Conservation (phyloP, 352 stramenopile species). For the Pythium apleroticum region DNA sequence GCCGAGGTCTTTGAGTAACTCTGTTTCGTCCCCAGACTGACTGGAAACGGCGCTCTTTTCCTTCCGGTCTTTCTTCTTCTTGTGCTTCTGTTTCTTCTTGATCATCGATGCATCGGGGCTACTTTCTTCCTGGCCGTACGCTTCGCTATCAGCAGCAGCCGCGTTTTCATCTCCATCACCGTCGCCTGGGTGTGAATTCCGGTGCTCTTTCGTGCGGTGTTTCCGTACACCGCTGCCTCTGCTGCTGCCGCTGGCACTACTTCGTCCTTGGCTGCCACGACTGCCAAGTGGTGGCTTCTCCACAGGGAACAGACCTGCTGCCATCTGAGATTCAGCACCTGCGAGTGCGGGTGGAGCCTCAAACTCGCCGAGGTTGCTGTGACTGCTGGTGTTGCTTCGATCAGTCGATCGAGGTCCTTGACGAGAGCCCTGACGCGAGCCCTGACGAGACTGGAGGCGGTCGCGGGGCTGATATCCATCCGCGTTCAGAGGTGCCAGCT, state of each 20-base stretch:
- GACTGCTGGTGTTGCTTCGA: slow-evolving; percentile 28
- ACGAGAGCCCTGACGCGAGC: slow-evolving; percentile 62
- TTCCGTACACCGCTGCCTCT: slow-evolving; percentile 10
- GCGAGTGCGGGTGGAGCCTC: slow-evolving; percentile 29
- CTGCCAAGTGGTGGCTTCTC: slow-evolving; percentile 31
- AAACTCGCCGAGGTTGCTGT: slow-evolving; percentile 44
- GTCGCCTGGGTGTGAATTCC: not conserved
- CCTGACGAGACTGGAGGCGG: slow-evolving; percentile 74
- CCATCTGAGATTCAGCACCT: not conserved
- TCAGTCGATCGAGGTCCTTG: slow-evolving; percentile 44
- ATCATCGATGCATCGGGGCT: slow-evolving; percentile 23
- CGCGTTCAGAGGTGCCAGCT: slow-evolving; percentile 38
- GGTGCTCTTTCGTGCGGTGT: slow-evolving; percentile 8
- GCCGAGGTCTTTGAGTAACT: slow-evolving; percentile 25
- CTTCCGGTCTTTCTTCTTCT: slow-evolving; percentile 59
- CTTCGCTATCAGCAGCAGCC: not conserved
- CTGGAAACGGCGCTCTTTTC: slow-evolving; percentile 41
- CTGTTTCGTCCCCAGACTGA: slow-evolving; percentile 20
- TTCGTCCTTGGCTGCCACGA: slow-evolving; percentile 9
- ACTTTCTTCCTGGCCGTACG: slow-evolving; percentile 4
- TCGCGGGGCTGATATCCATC: slow-evolving; percentile 69
- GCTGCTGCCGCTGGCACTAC: slow-evolving; percentile 5
- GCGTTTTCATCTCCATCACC: slow-evolving; percentile 2
- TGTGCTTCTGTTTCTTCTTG: slow-evolving; percentile 48
- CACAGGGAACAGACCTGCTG: slow-evolving; percentile 13